Evolutionary conservation across 2,329 filamentous ascomycete species (phyloP).

Genomic region (Pseudogymnoascus sp.): DNA sequence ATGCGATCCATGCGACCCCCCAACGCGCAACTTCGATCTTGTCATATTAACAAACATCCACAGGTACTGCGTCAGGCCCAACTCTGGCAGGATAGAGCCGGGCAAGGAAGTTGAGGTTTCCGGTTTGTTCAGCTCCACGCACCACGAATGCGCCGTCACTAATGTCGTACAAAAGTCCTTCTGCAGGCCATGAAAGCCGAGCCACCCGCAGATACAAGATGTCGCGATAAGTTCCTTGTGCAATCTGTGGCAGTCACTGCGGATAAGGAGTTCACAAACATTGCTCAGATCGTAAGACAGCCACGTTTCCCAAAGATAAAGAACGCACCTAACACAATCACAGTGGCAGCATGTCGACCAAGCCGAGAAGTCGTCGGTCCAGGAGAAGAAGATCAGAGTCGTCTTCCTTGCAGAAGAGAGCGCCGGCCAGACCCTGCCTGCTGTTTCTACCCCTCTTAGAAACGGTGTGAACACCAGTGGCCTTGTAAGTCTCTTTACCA

Average conservation of each 20-base stretch:
- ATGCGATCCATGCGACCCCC: conserved; percentile 34
- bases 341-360: conserved; percentile 66
- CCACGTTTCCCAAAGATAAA: not conserved
- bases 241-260: conserved; percentile 79
- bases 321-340: conserved; percentile 12
- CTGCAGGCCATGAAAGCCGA: conserved; percentile 98
- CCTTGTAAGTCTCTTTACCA: conserved; percentile 8
- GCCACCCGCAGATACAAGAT: conserved; percentile 75
- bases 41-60: conserved; percentile 23
- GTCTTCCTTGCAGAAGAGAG: conserved; percentile 65
- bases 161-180: conserved; percentile 53
- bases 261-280: conserved; percentile 75
- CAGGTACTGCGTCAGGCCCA: conserved; percentile 95
- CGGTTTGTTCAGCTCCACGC: conserved; percentile 46
- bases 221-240: conserved; percentile 95
- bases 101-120: conserved; percentile 86
- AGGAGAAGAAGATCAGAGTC: conserved; percentile 95
- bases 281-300: conserved; percentile 65
- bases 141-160: conserved; percentile 20
- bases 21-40: conserved; percentile 13
- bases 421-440: conserved; percentile 9
- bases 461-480: conserved; percentile 22
- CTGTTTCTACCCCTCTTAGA: conserved; percentile 21
- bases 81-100: conserved; percentile 91
- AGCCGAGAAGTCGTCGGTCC: conserved; percentile 65